Evolutionary conservation across 306 rosid genomes (phyloP).

Genomic region (Cicer chorassanicum): DNA sequence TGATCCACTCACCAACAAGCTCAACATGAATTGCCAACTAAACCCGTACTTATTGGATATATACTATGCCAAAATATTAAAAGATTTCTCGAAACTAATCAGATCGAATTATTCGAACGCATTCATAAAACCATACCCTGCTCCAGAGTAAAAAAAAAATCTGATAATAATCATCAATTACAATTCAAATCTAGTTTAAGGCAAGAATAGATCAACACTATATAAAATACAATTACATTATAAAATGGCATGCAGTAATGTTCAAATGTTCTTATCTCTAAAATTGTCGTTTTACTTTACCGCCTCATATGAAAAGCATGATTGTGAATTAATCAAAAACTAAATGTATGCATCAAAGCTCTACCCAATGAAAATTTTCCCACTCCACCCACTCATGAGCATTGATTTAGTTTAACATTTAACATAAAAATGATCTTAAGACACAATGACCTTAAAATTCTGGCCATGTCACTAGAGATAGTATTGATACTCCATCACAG

Average conservation of each 20-base stretch:
- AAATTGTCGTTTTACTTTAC: not conserved
- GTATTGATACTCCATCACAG: conserved; percentile 1
- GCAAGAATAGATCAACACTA: not conserved
- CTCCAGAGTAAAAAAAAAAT: not conserved
- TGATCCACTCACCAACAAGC: too few species aligned
- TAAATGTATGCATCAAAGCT: not conserved
- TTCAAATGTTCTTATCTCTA: not conserved
- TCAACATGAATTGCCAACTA: too few species aligned
- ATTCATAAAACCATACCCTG: not conserved
- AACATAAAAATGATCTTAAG: not conserved
- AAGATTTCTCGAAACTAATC: not conserved
- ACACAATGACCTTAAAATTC: conserved; percentile 10
- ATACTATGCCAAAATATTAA: not conserved
- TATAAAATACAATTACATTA: not conserved
- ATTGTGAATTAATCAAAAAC: not conserved
- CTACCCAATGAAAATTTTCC: not conserved
- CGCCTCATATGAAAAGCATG: not conserved
- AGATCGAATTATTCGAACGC: not conserved
- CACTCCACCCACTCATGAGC: not conserved
- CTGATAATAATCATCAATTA: not conserved
- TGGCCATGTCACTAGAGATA: conserved; percentile 8
- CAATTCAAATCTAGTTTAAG: not conserved
- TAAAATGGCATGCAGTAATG: not conserved
- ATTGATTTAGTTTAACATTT: not conserved
- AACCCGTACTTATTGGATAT: not conserved